A percentile compares a stretch with the other conserved stretches of the same genome.
phyloP scores from a whole-genome alignment of 345 rosid species.

The Bretschneidera sinensis region DNA sequence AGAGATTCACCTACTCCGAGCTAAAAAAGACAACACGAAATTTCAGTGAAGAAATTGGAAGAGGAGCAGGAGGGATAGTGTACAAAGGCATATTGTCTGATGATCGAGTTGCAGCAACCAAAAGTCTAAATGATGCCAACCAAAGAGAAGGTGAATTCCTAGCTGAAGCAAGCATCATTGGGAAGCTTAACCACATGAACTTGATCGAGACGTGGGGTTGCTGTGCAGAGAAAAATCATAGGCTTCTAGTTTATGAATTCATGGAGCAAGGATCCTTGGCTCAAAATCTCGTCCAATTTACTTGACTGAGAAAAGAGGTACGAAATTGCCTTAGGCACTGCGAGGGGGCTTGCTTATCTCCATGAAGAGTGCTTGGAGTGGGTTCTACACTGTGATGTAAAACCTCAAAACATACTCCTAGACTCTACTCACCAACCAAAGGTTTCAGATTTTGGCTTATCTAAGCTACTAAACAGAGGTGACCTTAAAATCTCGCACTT shows the following conservation, averaged over 20 bases:
- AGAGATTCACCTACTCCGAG: constrained; percentile 22
- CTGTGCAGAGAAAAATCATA: constrained; percentile 22
- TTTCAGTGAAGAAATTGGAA: constrained; percentile 29
- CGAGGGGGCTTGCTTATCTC: constrained; percentile 34
- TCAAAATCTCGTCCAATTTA: background rate
- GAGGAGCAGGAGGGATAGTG: constrained; percentile 27
- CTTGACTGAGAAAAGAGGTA: constrained; percentile 21
- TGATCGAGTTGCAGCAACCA: constrained; percentile 23
- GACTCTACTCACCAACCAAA: constrained; percentile 18
- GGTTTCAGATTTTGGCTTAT: constrained; percentile 30
- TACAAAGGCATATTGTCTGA: constrained; percentile 23
- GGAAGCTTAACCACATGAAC: constrained; percentile 36
- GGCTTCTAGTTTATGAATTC: constrained; percentile 27
- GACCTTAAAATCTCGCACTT: constrained; percentile 2
- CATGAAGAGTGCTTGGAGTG: constrained; percentile 37
- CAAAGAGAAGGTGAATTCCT: constrained; percentile 34
- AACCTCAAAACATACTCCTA: constrained; percentile 29
- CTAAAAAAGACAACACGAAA: constrained; percentile 21
- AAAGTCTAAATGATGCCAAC: constrained; percentile 19
- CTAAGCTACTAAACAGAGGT: constrained; percentile 18
- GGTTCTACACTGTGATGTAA: constrained; percentile 28
- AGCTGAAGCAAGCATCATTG: constrained; percentile 36
- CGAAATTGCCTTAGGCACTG: constrained; percentile 22
- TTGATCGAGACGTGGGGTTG: constrained; percentile 33
- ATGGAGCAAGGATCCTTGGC: constrained; percentile 19